A percentile compares a stretch with the other conserved stretches of the same genome.
phyloP scores from a whole-genome alignment of 2,329 filamentous ascomycete genomes.

The Elsinoe fawcettii region DNA sequence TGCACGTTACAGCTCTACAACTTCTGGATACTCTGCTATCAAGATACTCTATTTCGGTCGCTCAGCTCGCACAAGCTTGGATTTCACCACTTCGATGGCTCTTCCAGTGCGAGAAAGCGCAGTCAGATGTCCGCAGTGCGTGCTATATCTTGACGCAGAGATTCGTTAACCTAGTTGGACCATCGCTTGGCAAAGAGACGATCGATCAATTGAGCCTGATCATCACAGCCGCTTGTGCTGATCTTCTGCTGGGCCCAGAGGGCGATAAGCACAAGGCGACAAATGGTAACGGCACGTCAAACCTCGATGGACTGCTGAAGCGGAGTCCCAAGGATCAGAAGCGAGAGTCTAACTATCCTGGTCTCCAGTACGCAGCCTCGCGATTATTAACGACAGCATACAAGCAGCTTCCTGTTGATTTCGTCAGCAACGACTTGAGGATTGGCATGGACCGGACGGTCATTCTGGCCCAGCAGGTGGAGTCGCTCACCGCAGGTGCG shows the following conservation, averaged over 20 bases:
- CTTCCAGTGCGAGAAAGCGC: conserved; percentile 49
- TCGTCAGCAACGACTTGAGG: conserved; percentile 63
- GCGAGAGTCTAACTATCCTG: conserved; percentile 26
- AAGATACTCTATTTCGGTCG: conserved; percentile 50
- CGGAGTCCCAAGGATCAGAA: conserved; percentile 25
- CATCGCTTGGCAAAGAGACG: conserved; percentile 57
- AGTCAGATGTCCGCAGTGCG: conserved; percentile 49
- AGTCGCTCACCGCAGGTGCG: conserved; percentile 73
- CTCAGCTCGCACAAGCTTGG: conserved; percentile 55
- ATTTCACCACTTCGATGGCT: conserved; percentile 66
- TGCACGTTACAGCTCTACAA: conserved; percentile 64
- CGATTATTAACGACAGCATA: conserved; percentile 55
- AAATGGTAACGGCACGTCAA: conserved; percentile 44
- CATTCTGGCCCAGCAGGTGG: conserved; percentile 59
- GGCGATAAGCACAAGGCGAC: conserved; percentile 28
- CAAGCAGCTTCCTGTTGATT: conserved; percentile 54
- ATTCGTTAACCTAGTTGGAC: conserved; percentile 56
- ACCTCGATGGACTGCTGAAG: conserved; percentile 65
- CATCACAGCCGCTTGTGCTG: conserved; percentile 63
- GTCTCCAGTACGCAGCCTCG: conserved; percentile 51
- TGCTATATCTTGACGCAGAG: conserved; percentile 53
- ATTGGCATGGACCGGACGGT: conserved; percentile 73
- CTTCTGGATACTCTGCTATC: conserved; percentile 52
- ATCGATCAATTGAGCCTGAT: conserved; percentile 56
- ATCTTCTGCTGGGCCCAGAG: conserved; percentile 52